Percentiles rank a stretch among this genome's conserved stretches.
Conservation (phyloP, 495 filamentous ascomycete genomes). For the Xylaria longipes region DNA sequence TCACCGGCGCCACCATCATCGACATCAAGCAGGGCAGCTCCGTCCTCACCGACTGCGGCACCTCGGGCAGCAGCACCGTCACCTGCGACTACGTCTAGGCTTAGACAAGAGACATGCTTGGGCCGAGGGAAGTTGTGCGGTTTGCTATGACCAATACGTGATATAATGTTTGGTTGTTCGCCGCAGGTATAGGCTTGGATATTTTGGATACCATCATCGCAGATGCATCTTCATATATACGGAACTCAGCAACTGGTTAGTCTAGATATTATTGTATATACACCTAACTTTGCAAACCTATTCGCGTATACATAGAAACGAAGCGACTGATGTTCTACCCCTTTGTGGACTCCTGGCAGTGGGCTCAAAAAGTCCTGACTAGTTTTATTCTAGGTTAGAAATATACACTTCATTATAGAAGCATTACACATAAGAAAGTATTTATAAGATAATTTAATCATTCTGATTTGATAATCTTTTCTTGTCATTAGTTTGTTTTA, state of each 20-base stretch:
- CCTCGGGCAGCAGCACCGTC: conserved; percentile 48
- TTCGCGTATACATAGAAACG: not conserved
- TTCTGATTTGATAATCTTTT: too few relatives aligned
- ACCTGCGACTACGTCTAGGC: conserved; percentile 38
- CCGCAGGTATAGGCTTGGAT: not conserved
- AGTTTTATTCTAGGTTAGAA: too few relatives aligned
- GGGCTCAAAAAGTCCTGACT: too few relatives aligned
- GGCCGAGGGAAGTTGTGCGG: not conserved
- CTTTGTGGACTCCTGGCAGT: not conserved
- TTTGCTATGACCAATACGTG: too few relatives aligned
- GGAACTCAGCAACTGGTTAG: not conserved
- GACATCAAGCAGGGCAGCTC: conserved; percentile 58
- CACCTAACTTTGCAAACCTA: not conserved
- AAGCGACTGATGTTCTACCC: not conserved
- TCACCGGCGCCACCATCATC: conserved; percentile 52
- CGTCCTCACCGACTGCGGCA: conserved; percentile 55
- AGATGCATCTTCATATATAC: not conserved
- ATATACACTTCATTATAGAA: too few relatives aligned
- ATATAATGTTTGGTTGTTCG: not conserved
- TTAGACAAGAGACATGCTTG: too few relatives aligned
- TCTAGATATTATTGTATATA: conserved; percentile 3
- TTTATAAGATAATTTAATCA: too few relatives aligned
- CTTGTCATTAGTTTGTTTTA: too few relatives aligned
- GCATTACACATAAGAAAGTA: too few relatives aligned
- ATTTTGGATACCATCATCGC: not conserved